Conservation (phyloP, 345 rosid species). For the Passiflora organensis region DNA sequence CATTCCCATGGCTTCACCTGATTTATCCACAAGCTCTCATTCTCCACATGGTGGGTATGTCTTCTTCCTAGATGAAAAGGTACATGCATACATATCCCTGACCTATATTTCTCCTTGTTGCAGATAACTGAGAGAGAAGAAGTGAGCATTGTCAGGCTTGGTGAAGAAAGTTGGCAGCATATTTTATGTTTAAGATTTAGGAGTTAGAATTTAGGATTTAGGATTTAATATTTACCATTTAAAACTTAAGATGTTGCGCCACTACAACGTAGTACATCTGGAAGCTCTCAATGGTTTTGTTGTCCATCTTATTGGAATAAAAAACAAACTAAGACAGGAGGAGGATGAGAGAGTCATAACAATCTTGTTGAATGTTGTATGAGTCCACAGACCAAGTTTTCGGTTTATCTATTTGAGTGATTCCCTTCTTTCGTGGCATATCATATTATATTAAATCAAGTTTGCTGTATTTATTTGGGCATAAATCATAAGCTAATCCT, state of each 20-base stretch:
- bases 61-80: not conserved
- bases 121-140: slow-evolving; percentile 28
- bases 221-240: not conserved
- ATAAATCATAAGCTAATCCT: not conserved
- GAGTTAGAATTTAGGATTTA: not conserved
- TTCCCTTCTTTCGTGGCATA: not conserved
- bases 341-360: not conserved
- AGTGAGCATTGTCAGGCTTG: not conserved
- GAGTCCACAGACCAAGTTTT: not conserved
- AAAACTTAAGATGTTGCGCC: no score
- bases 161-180: not conserved
- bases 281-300: not conserved
- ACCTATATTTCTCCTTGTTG: not conserved
- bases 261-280: no score
- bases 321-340: not conserved
- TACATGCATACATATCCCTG: not conserved
- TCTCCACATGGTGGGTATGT: slow-evolving; percentile 45
- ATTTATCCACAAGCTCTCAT: slow-evolving; percentile 33
- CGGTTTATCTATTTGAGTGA: not conserved
- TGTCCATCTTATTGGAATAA: not conserved
- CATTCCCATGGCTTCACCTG: slow-evolving; percentile 44
- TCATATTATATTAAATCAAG: not conserved
- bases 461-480: not conserved
- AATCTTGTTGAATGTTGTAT: not conserved
- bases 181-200: not conserved